Evolutionary conservation across 2,329 filamentous ascomycete genomes (phyloP).

Genomic region (Nannizziopsis barbatae): DNA sequence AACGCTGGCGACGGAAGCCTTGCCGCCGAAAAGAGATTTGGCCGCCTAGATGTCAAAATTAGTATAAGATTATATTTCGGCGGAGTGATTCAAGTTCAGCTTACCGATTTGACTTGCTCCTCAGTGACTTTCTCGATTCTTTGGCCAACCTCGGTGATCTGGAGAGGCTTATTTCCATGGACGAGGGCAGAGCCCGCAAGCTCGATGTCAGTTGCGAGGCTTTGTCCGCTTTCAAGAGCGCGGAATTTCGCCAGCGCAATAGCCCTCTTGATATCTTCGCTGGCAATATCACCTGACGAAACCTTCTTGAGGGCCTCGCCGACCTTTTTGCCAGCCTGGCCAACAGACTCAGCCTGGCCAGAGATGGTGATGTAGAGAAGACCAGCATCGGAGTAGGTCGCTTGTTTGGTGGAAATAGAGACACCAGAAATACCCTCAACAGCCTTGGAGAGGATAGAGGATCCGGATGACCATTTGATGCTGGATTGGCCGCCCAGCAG

Average conservation of each 20-base stretch:
- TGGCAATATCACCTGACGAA: slow-evolving; percentile 60
- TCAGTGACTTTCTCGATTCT: slow-evolving; percentile 68
- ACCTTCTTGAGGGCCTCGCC: slow-evolving; percentile 75
- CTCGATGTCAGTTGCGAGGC: slow-evolving; percentile 64
- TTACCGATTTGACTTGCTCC: slow-evolving; percentile 75
- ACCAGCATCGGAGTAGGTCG: slow-evolving; percentile 86
- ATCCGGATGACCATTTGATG: slow-evolving; percentile 94
- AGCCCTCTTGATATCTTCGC: slow-evolving; percentile 85
- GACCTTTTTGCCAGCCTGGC: slow-evolving; percentile 60
- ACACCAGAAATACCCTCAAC: slow-evolving; percentile 55
- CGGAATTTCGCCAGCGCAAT: slow-evolving; percentile 88
- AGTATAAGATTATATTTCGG: slow-evolving; percentile 20
- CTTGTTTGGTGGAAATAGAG: slow-evolving; percentile 61
- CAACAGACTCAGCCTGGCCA: slow-evolving; percentile 62
- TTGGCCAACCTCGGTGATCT: slow-evolving; percentile 70
- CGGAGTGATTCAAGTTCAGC: slow-evolving; percentile 26
- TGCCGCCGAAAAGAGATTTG: slow-evolving; percentile 75
- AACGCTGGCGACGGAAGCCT: slow-evolving; percentile 78
- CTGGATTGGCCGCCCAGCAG: slow-evolving; percentile 80
- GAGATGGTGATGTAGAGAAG: slow-evolving; percentile 73
- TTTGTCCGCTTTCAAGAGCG: slow-evolving; percentile 70
- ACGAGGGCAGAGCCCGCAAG: slow-evolving; percentile 76
- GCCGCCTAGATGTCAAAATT: slow-evolving; percentile 52
- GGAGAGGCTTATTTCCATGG: slow-evolving; percentile 68
- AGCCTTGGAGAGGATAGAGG: slow-evolving; percentile 78